These are phyloP conservation scores for Trichophyton verrucosum DNA, from an alignment of 2,329 filamentous ascomycete species.

Conservation along the genomic window DNA sequence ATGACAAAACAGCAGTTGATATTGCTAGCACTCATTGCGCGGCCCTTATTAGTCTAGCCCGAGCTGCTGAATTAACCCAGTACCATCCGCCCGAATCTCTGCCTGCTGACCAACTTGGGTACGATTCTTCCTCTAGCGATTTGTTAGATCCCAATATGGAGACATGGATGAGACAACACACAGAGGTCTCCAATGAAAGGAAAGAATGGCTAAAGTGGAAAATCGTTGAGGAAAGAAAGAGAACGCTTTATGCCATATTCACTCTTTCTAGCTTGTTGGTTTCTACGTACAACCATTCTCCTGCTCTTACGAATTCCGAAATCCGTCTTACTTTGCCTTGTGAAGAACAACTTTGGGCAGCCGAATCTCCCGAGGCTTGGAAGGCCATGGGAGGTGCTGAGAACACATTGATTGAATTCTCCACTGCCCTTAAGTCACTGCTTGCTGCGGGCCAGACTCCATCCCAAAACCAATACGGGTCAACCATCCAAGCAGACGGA, in stretches of 20 bases:
- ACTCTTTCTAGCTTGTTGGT: slow-evolving; percentile 82
- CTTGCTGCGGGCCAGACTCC: slow-evolving; percentile 55
- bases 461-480: slow-evolving; percentile 32
- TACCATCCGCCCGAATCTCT: slow-evolving; percentile 28
- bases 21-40: slow-evolving; percentile 88
- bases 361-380: slow-evolving; percentile 73
- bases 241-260: slow-evolving; percentile 84
- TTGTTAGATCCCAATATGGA: slow-evolving; percentile 43
- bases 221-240: slow-evolving; percentile 74
- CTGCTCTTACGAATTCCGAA: slow-evolving; percentile 85
- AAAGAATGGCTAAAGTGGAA: slow-evolving; percentile 83
- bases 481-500: slow-evolving; percentile 34
- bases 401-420: slow-evolving; percentile 64
- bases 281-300: slow-evolving; percentile 84
- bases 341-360: slow-evolving; percentile 81
- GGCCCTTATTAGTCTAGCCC: slow-evolving; percentile 77
- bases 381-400: slow-evolving; percentile 62
- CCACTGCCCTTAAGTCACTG: slow-evolving; percentile 66
- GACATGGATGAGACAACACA: slow-evolving; percentile 26
- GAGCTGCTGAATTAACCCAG: slow-evolving; percentile 65
- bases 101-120: slow-evolving; percentile 30
- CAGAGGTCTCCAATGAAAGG: slow-evolving; percentile 24
- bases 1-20: slow-evolving; percentile 78
- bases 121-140: slow-evolving; percentile 40
- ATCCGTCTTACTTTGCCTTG: slow-evolving; percentile 81